These are phyloP conservation scores for Colletotrichum echinochloae DNA, from an alignment of 2,329 filamentous ascomycete species.

Conservation along the genomic window DNA sequence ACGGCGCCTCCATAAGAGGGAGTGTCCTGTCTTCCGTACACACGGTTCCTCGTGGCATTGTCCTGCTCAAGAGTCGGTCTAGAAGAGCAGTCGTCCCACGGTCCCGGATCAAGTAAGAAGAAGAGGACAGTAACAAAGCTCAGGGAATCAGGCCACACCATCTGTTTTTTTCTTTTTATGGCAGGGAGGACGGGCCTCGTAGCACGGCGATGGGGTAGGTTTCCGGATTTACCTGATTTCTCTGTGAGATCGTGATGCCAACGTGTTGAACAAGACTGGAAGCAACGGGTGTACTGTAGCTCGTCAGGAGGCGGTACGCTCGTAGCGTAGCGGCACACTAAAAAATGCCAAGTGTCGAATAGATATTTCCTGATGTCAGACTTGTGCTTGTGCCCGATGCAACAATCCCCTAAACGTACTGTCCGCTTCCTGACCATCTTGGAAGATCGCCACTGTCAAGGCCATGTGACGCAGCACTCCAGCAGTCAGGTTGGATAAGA, in stretches of 20 bases:
- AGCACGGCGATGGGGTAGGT: constrained; percentile 6
- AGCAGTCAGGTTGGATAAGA: neutral
- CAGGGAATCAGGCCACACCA: neutral
- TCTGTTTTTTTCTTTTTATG: neutral
- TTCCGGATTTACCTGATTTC: neutral
- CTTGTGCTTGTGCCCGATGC: neutral
- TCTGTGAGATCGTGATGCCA: neutral
- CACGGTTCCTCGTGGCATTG: constrained; percentile 2
- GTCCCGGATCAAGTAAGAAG: constrained; percentile 19
- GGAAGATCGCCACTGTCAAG: neutral
- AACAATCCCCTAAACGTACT: neutral
- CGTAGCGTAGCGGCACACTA: neutral
- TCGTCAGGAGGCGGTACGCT: neutral
- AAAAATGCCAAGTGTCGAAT: neutral
- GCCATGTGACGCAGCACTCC: constrained; percentile 4
- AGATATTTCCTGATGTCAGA: neutral
- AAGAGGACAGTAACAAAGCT: neutral
- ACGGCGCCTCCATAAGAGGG: neutral
- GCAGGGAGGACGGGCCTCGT: neutral
- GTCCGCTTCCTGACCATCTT: neutral
- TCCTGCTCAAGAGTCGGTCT: neutral
- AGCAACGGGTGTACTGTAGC: neutral
- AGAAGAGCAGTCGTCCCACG: constrained; percentile 15
- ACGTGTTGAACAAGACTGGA: neutral
- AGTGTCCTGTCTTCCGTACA: neutral